Evolutionary conservation across 176 grass and related monocot genomes (phyloP), one percentile per base, ranked within the genome.

Genomic region (Oryza officinalis): DNA sequence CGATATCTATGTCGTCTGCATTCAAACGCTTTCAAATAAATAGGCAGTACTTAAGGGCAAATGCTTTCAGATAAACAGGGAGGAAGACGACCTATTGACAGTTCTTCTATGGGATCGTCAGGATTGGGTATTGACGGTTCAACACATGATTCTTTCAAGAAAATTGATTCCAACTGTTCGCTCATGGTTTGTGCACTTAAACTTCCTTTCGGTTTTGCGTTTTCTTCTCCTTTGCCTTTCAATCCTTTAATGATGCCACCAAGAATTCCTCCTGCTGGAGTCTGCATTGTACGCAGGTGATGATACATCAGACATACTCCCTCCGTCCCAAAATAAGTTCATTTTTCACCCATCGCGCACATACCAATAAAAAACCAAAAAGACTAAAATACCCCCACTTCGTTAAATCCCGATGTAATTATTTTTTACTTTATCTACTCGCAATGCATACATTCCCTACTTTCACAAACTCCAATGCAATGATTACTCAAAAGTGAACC

Each of bases 1-100:
- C 96, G 85, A 98, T 98, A 47, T 86, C 85, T 27, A 98, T 93
- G 87, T 98, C 96, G 87, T 98, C 96, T 98, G 85, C 88, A 86
- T 73, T 83, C 45, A 83, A 71, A 70, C 83, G 63, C 4, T 37
- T 72, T 60, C 31, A 77, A 52, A 77, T 83, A 84, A 78, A 75
- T 25, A 90, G 25, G 68, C 7, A 82, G 27, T 37, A 63, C 38
- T 89, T 38, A 13, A 74, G 65, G 32, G 22, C 12, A 73, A 81
- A 76, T 44, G 41, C 64, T 84, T 83, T 75, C 45, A 76, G 18
- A 74, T 86, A 85, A 44, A 86, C 1, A 82, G 27, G 65, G 88
- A 89, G 83, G 85, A 80, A 26, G 60, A 81, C 73, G 90, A 98
- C 96, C 93, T 32, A 98, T 98, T 65, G 83, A 88, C 65, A 98